Conservation (phyloP, 2,329 filamentous ascomycete genomes). For the Chrysoporthe puriensis region DNA sequence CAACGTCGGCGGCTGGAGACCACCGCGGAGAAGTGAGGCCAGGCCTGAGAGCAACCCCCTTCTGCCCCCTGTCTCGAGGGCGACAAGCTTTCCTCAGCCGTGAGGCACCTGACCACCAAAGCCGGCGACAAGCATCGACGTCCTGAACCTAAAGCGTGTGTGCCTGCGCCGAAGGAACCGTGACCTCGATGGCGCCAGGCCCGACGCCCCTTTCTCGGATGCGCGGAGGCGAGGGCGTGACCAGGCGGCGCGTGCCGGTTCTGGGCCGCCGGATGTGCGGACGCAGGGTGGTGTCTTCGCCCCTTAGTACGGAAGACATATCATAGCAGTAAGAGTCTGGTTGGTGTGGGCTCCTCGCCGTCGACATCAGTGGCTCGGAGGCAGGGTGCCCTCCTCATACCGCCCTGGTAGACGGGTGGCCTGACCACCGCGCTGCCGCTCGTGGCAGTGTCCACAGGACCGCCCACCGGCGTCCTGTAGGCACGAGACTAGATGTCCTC, state of each 20-base stretch:
- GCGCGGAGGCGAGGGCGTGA: background rate
- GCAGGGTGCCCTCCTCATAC: slow-evolving; percentile 35
- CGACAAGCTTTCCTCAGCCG: too few species aligned
- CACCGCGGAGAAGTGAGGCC: too few species aligned
- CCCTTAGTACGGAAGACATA: slow-evolving; percentile 17
- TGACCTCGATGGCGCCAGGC: background rate
- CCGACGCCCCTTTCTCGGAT: background rate
- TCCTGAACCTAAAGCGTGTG: too few species aligned
- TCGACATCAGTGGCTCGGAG: slow-evolving; percentile 30
- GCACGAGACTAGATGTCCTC: slow-evolving; percentile 38
- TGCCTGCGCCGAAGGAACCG: too few species aligned
- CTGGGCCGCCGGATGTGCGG: background rate
- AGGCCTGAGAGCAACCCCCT: too few species aligned
- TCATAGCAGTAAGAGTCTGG: slow-evolving; percentile 6
- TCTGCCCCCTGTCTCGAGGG: too few species aligned
- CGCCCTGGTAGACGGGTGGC: slow-evolving; percentile 30
- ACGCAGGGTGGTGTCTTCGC: background rate
- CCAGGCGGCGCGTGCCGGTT: background rate
- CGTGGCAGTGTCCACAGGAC: slow-evolving; percentile 35
- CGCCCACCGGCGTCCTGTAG: slow-evolving; percentile 35
- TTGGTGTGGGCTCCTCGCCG: slow-evolving; percentile 43
- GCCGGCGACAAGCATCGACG: too few species aligned
- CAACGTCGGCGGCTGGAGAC: too few species aligned
- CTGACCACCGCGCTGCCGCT: slow-evolving; percentile 36
- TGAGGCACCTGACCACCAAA: too few species aligned